These are phyloP conservation scores for Yarrowia osloensis DNA, from an alignment of 805 yeast species.

Conservation along the genomic window DNA sequence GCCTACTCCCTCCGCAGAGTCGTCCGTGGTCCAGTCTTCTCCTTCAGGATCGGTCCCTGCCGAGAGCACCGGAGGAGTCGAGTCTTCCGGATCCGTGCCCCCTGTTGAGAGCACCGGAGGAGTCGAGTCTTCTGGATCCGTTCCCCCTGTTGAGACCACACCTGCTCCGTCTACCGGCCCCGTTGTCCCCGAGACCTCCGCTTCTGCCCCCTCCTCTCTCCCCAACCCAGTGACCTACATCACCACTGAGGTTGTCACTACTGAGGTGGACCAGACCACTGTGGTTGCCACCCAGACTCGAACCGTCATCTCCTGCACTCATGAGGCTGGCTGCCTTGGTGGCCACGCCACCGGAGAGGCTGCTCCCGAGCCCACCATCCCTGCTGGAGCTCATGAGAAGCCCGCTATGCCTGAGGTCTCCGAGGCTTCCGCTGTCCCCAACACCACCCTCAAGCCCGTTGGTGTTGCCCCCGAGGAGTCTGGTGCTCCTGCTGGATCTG, in stretches of 20 bases:
- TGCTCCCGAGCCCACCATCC: not conserved
- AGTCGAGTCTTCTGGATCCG: not conserved
- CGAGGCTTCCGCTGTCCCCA: not conserved
- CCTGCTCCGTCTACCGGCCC: not conserved
- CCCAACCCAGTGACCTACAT: slow-evolving; percentile 1
- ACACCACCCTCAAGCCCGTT: slow-evolving; percentile 18
- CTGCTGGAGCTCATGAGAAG: slow-evolving; percentile 19
- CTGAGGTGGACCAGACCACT: slow-evolving; percentile 15
- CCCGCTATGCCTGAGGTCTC: slow-evolving; percentile 13
- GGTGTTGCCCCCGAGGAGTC: not conserved
- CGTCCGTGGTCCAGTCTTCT: not conserved
- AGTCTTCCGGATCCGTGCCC: not conserved
- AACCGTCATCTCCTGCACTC: slow-evolving; percentile 10
- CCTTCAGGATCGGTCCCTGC: not conserved
- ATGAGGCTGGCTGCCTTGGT: slow-evolving; percentile 13
- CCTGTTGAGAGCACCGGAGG: not conserved
- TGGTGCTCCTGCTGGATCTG: not conserved
- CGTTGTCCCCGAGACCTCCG: not conserved
- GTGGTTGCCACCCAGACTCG: not conserved
- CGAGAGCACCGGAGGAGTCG: not conserved
- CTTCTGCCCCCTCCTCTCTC: not conserved
- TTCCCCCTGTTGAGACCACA: not conserved
- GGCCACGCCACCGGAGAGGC: not conserved
- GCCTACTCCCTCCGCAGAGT: slow-evolving; percentile 11
- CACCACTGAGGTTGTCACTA: slow-evolving; percentile 14